Conservation (phyloP, 495 filamentous ascomycete species). For the Glutinoglossum americanum region DNA sequence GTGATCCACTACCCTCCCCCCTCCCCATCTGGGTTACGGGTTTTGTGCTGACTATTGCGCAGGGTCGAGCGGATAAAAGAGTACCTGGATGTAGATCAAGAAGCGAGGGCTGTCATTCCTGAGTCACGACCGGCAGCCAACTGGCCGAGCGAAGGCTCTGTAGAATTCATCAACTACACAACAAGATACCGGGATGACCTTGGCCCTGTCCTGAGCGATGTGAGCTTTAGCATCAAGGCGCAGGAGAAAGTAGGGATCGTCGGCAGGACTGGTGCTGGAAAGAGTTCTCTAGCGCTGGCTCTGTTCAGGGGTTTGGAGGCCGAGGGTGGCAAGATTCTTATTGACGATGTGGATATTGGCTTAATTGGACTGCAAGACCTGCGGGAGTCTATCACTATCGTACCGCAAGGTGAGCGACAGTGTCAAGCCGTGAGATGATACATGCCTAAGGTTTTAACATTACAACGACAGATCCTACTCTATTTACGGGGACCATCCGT, state of each 20-base stretch:
- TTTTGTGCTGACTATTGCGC: constrained; percentile 3
- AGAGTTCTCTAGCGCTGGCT: constrained; percentile 85
- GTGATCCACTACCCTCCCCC: no score
- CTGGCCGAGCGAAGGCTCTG: constrained; percentile 74
- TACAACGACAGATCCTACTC: constrained; percentile 45
- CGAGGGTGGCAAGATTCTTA: constrained; percentile 69
- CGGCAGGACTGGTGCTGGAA: constrained; percentile 87
- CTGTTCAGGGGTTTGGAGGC: constrained; percentile 96
- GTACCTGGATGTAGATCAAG: constrained; percentile 91
- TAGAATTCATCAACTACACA: constrained; percentile 71
- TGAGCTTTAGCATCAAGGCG: constrained; percentile 70
- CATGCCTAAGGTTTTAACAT: neutral
- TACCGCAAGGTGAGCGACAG: constrained; percentile 44
- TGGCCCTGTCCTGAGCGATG: constrained; percentile 60
- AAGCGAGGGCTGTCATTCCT: constrained; percentile 57
- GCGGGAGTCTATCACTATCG: constrained; percentile 86
- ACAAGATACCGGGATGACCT: constrained; percentile 79
- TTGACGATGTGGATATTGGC: constrained; percentile 79
- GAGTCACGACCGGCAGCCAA: constrained; percentile 51
- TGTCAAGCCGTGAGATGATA: neutral
- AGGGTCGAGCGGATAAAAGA: constrained; percentile 88
- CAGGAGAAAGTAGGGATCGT: constrained; percentile 94
- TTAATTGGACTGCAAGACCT: constrained; percentile 78
- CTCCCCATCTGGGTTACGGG: neutral
- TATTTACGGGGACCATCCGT: constrained; percentile 90